Evolutionary conservation across 805 yeast species (phyloP).

Genomic region (Suhomyces prunicola): DNA sequence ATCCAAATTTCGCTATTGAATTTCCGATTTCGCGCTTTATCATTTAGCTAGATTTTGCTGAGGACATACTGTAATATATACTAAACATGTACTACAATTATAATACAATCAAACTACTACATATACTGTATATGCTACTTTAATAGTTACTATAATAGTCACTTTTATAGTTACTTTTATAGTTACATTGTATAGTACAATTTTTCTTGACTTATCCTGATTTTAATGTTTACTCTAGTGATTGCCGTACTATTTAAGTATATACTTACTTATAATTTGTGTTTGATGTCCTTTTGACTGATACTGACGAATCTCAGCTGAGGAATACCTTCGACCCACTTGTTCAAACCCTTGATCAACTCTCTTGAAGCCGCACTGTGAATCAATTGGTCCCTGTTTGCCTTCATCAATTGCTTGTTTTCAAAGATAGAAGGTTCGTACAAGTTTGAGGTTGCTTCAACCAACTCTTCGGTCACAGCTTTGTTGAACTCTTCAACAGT

Average conservation of each 20-base stretch:
- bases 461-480: slow-evolving; percentile 33
- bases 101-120: too few species aligned
- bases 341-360: slow-evolving; percentile 61
- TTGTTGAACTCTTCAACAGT: slow-evolving; percentile 44
- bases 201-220: not conserved
- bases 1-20: not conserved
- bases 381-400: slow-evolving; percentile 36
- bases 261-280: slow-evolving; percentile 46
- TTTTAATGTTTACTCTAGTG: not conserved
- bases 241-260: not conserved
- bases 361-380: slow-evolving; percentile 61
- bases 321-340: slow-evolving; percentile 73
- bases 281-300: slow-evolving; percentile 52
- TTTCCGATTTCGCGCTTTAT: not conserved
- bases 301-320: slow-evolving; percentile 60
- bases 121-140: too few species aligned
- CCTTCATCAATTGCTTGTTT: slow-evolving; percentile 45
- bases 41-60: not conserved
- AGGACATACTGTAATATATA: not conserved
- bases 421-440: slow-evolving; percentile 43
- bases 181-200: too few species aligned
- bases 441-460: slow-evolving; percentile 37
- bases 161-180: too few species aligned
- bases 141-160: too few species aligned
- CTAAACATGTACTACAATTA: not conserved